A percentile compares a stretch with the other conserved stretches of the same genome.
Conservation (phyloP, 257 asterid species). For the Lycium ferocissimum region DNA sequence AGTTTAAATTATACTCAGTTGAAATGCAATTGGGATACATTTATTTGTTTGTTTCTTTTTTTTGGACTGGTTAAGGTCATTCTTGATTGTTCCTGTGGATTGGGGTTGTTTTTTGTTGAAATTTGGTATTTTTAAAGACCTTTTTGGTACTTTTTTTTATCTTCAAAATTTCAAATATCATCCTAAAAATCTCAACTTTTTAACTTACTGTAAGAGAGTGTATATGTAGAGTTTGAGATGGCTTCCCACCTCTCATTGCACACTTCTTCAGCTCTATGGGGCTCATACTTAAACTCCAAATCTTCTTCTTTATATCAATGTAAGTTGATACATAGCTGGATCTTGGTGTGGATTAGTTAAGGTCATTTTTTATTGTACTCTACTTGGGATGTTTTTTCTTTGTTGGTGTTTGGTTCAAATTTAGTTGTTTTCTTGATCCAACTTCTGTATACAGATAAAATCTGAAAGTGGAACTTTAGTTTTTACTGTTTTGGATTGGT, state of each 20-base stretch:
- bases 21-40: background rate
- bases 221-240: constrained; percentile 43
- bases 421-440: background rate
- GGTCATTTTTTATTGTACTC: background rate
- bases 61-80: background rate
- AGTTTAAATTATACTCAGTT: background rate
- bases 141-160: background rate
- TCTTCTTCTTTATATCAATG: constrained; percentile 48
- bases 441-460: background rate
- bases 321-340: constrained; percentile 38
- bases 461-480: background rate
- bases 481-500: background rate
- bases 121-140: background rate
- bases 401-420: background rate
- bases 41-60: background rate
- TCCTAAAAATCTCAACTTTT: background rate
- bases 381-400: background rate
- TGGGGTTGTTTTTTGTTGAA: background rate
- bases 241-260: constrained; percentile 67
- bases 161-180: background rate
- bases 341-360: background rate
- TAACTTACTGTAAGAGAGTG: background rate
- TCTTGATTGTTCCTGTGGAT: background rate
- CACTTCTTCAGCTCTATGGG: constrained; percentile 53
- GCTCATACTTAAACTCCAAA: constrained; percentile 49